Evolutionary conservation across 2,329 filamentous ascomycete species (phyloP).

Genomic region (Cladosporium velox): DNA sequence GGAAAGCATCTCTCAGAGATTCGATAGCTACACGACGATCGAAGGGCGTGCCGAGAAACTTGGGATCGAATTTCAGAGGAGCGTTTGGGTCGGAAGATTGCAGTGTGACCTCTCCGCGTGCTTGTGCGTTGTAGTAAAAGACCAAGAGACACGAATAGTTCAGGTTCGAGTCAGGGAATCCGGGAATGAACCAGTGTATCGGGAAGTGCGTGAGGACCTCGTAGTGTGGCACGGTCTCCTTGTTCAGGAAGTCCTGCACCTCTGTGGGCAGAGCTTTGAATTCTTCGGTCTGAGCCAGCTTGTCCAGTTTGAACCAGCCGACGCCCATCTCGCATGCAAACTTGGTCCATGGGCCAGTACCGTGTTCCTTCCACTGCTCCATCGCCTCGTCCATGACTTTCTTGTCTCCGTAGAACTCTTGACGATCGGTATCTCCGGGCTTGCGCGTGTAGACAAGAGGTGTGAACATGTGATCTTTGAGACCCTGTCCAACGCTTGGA

Average conservation of each 20-base stretch:
- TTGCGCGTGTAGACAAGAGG: slow-evolving; percentile 15
- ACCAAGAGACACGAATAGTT: slow-evolving; percentile 13
- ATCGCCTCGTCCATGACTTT: slow-evolving; percentile 15
- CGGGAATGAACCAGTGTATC: slow-evolving; percentile 16
- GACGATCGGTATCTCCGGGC: slow-evolving; percentile 4
- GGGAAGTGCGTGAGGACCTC: slow-evolving; percentile 55
- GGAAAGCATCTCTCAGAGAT: slow-evolving; percentile 39
- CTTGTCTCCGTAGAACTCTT: slow-evolving; percentile 15
- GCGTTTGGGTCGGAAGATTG: slow-evolving; percentile 57
- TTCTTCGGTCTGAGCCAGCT: slow-evolving; percentile 43
- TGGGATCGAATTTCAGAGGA: slow-evolving; percentile 54
- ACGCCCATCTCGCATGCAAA: slow-evolving; percentile 22
- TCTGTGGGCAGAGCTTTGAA: slow-evolving; percentile 52
- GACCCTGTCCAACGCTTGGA: slow-evolving; percentile 7
- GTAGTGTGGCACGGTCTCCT: slow-evolving; percentile 58
- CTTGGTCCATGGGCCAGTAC: slow-evolving; percentile 12
- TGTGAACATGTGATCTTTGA: slow-evolving; percentile 17
- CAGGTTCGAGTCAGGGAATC: slow-evolving; percentile 11
- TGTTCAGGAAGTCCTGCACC: slow-evolving; percentile 49
- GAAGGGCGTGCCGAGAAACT: slow-evolving; percentile 56
- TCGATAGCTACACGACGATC: slow-evolving; percentile 56
- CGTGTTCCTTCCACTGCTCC: slow-evolving; percentile 14
- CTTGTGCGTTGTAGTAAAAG: slow-evolving; percentile 49
- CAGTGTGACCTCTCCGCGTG: slow-evolving; percentile 54
- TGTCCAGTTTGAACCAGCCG: slow-evolving; percentile 44